phyloP scores from a whole-genome alignment of 768 basidiomycete genomes.

The Bullera alba region DNA sequence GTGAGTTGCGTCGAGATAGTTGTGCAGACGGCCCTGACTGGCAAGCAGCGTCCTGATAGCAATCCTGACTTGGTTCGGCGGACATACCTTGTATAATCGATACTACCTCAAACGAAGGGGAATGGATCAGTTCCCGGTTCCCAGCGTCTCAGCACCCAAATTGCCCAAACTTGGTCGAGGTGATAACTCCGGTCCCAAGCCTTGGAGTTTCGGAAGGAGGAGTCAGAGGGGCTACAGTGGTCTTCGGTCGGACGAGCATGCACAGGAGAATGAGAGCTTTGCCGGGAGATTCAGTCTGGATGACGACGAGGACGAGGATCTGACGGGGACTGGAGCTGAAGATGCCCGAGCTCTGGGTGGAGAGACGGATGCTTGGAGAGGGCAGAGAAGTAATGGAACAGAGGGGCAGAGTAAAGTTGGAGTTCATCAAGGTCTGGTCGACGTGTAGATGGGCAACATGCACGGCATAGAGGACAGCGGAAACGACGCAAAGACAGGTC shows the following conservation, averaged over 20 bases:
- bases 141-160: constrained; percentile 13
- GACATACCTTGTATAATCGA: constrained; percentile 69
- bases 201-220: constrained; percentile 18
- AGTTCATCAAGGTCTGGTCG: constrained; percentile 29
- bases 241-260: constrained; percentile 35
- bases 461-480: not conserved
- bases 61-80: constrained; percentile 59
- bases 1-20: constrained; percentile 49
- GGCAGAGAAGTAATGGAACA: constrained; percentile 1
- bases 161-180: not conserved
- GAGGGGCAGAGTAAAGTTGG: constrained; percentile 12
- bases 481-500: too few species aligned
- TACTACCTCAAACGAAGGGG: constrained; percentile 66
- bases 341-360: constrained; percentile 31
- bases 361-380: constrained; percentile 42
- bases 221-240: constrained; percentile 30
- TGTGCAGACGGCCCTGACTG: not conserved
- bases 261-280: constrained; percentile 41
- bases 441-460: constrained; percentile 11
- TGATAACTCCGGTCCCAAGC: not conserved
- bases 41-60: constrained; percentile 53
- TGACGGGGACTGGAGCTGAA: constrained; percentile 8
- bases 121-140: constrained; percentile 62
- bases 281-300: constrained; percentile 42
- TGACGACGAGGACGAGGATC: constrained; percentile 18